A percentile compares a stretch with the other conserved stretches of the same genome.
Conservation (phyloP, 768 basidiomycete genomes). For the Rossbeevera mucosa region DNA sequence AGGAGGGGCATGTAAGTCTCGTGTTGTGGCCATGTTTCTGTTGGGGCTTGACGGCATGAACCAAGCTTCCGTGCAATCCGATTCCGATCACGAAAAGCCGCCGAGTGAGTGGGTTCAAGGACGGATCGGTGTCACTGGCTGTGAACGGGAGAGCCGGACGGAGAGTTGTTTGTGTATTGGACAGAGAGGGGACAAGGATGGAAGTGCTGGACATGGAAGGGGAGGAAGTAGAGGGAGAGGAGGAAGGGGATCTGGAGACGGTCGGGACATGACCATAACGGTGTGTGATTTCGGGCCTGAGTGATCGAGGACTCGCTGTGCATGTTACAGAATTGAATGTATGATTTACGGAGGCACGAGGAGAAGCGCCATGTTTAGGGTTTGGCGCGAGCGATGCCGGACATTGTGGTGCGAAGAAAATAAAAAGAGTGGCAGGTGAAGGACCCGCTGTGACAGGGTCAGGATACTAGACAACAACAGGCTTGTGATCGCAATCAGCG, state of each 20-base stretch:
- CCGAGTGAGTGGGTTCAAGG: constrained; percentile 47
- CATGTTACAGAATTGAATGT: constrained; percentile 8
- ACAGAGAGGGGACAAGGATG: constrained; percentile 55
- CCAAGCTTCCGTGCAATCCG: constrained; percentile 46
- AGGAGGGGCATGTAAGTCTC: constrained; percentile 58
- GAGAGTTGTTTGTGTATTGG: constrained; percentile 71
- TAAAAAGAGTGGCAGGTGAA: constrained; percentile 13
- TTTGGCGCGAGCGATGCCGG: constrained; percentile 24
- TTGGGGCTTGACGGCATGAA: constrained; percentile 31
- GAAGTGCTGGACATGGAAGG: constrained; percentile 79
- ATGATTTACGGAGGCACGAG: constrained; percentile 24
- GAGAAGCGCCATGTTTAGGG: constrained; percentile 32
- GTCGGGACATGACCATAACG: constrained; percentile 19
- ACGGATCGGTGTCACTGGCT: constrained; percentile 54
- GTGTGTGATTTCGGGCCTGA: constrained; percentile 14
- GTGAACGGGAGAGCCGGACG: constrained; percentile 74
- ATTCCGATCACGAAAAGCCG: constrained; percentile 56
- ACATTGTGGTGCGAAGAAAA: constrained; percentile 42
- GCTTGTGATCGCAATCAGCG: constrained; percentile 22
- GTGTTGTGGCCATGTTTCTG: constrained; percentile 28
- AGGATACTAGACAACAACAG: constrained; percentile 10
- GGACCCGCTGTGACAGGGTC: constrained; percentile 16
- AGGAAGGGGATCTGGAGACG: constrained; percentile 29
- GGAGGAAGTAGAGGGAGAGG: constrained; percentile 43
- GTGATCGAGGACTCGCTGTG: constrained; percentile 28